Conservation (phyloP, 192 early-diverging fungal genomes). For the Mortierella claussenii region DNA sequence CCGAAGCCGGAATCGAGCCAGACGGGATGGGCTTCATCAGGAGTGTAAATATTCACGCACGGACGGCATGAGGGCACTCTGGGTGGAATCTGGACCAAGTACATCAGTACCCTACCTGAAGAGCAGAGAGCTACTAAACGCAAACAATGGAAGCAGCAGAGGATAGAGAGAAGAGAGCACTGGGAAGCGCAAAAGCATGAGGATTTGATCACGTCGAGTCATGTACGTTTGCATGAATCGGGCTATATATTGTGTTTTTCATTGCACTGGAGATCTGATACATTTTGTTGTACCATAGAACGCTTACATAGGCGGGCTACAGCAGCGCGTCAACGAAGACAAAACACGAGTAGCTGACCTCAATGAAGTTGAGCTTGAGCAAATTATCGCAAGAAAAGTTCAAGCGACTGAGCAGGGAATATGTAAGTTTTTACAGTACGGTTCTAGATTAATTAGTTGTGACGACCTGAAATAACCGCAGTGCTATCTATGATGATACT, state of each 20-base stretch:
- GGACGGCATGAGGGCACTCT: background rate
- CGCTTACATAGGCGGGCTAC: background rate
- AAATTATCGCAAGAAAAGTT: background rate
- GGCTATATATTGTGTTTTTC: background rate
- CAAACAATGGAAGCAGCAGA: slow-evolving; percentile 2
- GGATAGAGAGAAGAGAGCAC: background rate
- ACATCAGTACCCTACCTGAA: background rate
- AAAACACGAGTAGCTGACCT: background rate
- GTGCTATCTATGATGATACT: too few relatives aligned
- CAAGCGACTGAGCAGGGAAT: background rate
- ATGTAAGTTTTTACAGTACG: background rate
- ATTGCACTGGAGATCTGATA: background rate
- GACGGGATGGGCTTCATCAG: background rate
- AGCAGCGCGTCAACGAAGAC: background rate
- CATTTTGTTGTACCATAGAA: background rate
- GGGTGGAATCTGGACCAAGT: background rate
- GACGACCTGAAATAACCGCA: too few relatives aligned
- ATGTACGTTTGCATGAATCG: background rate
- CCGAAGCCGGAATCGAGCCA: background rate
- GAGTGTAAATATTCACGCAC: background rate
- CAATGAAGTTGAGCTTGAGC: background rate
- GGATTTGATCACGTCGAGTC: background rate
- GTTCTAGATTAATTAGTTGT: too few relatives aligned
- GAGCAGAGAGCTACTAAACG: background rate
- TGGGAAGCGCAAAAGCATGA: background rate